Conservation (phyloP, 164 flowering plant species). For the Paratinospora sagittata region DNA sequence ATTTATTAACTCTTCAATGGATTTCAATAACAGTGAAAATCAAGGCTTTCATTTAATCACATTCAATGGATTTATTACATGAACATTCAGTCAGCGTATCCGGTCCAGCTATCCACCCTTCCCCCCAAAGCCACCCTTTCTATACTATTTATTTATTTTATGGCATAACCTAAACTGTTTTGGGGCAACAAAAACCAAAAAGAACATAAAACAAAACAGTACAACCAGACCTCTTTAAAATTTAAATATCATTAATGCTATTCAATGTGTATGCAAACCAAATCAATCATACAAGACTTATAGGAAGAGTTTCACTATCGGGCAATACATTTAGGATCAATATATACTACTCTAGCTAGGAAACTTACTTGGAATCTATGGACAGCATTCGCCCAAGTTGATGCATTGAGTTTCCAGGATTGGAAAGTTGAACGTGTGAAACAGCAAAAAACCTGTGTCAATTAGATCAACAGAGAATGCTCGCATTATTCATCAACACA, state of each 20-base stretch:
- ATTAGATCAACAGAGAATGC: constrained; percentile 2
- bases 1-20: background rate
- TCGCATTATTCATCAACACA: background rate
- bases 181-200: background rate
- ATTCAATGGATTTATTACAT: too few relatives aligned
- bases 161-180: background rate
- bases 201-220: background rate
- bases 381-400: constrained; percentile 87
- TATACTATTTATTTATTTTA: too few relatives aligned
- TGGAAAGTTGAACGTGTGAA: constrained; percentile 66
- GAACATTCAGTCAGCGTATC: too few relatives aligned
- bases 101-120: too few relatives aligned
- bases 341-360: background rate
- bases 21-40: background rate
- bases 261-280: background rate
- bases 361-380: constrained; percentile 63
- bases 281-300: background rate
- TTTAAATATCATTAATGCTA: background rate
- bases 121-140: too few relatives aligned
- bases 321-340: background rate
- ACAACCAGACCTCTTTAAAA: background rate
- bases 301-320: background rate
- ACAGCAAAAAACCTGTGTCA: constrained; percentile 68
- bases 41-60: too few relatives aligned
- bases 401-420: constrained; percentile 75